A percentile compares a stretch with the other conserved stretches of the same genome.
Conservation (phyloP, 257 asterid genomes). For the Capsicum baccatum region DNA sequence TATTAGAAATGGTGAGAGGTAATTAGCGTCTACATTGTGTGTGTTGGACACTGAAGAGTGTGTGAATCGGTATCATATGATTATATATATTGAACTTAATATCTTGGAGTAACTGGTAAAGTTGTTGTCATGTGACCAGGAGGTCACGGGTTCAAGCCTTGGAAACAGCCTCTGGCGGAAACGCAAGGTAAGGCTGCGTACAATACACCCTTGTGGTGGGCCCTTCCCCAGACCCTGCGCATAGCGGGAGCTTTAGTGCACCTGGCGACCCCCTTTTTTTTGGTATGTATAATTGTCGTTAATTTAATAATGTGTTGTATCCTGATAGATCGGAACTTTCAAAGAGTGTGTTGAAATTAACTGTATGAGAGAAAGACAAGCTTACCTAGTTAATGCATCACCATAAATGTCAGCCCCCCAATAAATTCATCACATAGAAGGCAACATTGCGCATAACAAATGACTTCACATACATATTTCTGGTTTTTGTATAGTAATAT, state of each 20-base stretch:
- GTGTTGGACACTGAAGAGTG: background rate
- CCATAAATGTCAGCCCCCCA: background rate
- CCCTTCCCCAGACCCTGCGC: no score
- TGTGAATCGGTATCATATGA: background rate
- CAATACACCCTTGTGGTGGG: no score
- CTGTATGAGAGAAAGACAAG: background rate
- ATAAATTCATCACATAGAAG: background rate
- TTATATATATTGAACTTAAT: background rate
- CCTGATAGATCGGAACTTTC: background rate
- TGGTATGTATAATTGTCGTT: background rate
- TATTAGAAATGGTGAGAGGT: background rate
- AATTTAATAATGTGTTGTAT: background rate
- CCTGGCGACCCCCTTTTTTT: background rate
- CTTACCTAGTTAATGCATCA: background rate
- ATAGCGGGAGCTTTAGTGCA: no score
- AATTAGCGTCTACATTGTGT: background rate
- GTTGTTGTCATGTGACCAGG: no score
- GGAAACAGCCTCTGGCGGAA: no score
- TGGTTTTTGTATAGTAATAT: background rate
- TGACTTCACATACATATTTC: background rate
- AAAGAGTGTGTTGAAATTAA: background rate
- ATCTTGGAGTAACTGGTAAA: no score
- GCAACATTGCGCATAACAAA: background rate
- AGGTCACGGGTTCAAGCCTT: no score
- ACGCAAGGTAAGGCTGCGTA: no score